These are phyloP conservation scores for Vigna trinervia DNA, from an alignment of 306 rosid species.

Conservation along the genomic window DNA sequence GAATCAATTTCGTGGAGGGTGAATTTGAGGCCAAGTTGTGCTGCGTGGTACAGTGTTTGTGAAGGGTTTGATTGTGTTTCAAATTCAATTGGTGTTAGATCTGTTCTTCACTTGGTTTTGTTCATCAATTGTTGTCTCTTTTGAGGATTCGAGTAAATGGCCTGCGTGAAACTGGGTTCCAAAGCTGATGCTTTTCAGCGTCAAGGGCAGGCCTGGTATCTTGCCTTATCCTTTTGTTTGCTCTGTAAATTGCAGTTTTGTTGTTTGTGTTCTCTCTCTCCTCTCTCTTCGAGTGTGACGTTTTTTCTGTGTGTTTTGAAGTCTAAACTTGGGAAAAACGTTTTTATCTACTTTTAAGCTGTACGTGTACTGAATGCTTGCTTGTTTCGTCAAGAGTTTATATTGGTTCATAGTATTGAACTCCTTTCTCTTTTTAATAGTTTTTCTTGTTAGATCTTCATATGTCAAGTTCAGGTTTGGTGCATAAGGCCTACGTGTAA, in stretches of 20 bases:
- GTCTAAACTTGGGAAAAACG: conserved; percentile 5
- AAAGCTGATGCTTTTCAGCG: conserved; percentile 93
- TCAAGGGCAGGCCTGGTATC: conserved; percentile 99
- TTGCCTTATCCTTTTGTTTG: conserved; percentile 24
- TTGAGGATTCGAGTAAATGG: conserved; percentile 60
- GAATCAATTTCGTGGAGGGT: conserved; percentile 39
- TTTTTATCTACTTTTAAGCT: conserved; percentile 13
- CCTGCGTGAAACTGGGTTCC: conserved; percentile 95
- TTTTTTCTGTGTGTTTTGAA: conserved; percentile 23
- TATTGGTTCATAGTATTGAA: conserved; percentile 12
- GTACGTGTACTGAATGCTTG: neutral
- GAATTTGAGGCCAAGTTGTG: conserved; percentile 37
- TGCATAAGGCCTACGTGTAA: neutral
- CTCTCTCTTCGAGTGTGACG: conserved; percentile 22
- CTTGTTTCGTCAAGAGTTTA: conserved; percentile 17
- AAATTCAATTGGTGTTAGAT: conserved; percentile 17
- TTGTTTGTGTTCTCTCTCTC: conserved; percentile 13
- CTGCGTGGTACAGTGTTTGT: conserved; percentile 19
- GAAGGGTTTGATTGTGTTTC: conserved; percentile 32
- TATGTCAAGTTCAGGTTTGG: conserved; percentile 29
- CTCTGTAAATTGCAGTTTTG: conserved; percentile 24
- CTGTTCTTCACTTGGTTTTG: conserved; percentile 28
- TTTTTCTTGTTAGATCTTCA: conserved; percentile 19
- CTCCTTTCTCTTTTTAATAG: neutral
- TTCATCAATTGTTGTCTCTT: conserved; percentile 1